Evolutionary conservation across 805 yeast genomes (phyloP), one percentile per base, ranked within the genome.

Genomic region (Candida rishiriensis): DNA sequence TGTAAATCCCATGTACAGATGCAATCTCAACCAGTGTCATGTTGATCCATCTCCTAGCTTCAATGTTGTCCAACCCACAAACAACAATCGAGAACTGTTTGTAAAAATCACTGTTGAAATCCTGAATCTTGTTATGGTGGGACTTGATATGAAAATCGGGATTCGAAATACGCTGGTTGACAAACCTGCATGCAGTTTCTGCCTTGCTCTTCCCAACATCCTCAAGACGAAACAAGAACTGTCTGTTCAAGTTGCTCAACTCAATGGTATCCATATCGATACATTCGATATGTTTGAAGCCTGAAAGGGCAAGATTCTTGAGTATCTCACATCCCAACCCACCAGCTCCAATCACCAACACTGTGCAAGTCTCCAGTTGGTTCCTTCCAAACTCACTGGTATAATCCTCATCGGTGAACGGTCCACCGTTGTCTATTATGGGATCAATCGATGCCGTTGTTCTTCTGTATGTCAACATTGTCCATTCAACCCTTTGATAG

Each of bases 31-130:
- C 79, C 26, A 91, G 63, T 12, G 78, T 74, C 12, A 76, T 70
- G 63, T 91, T 91, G 50, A 91, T 84, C 91, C 95, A 90, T 39
- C 97, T 67, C 32, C 99, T 71, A 0, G 98, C 97, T 55, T 83
- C 91, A 6, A 93, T 83, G 40, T 86, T 80, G 61, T 91, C 99
- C 39, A 91, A 69, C 0, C 98, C 98, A 48, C 97, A 87, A 1
- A 91, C 73, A 0, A 93, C 79, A 35, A 88, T 70, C 9, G 78
- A 73, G 59, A 90, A 91, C 50, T 76, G 78, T 50, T 66, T 60
- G 61, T 88, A 87, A 56, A 80, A 93, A 0, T 71, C 76, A 14
- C 68, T 68, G 32, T 76, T 73, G 54, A 82, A 76, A 48, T 81
- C 82, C 51, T 82, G 85, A 47, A 91, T 79, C 53, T 73, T 78